Conservation (phyloP, 371 early-diverging fungal species). For the Paraphysoderma sedebokerense region DNA sequence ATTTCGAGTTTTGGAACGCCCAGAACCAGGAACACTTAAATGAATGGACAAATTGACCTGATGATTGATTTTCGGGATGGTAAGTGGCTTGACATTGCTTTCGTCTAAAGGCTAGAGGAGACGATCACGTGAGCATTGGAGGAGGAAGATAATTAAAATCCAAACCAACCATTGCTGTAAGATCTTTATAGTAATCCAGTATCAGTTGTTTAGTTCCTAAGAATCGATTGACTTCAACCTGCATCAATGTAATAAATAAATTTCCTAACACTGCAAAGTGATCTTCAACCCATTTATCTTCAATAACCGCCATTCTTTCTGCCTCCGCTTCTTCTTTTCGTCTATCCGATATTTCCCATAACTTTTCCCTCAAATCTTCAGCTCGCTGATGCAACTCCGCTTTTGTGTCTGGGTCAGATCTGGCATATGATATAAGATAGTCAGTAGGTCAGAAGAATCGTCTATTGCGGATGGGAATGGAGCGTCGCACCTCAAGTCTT, state of each 20-base stretch:
- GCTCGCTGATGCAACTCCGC: conserved; percentile 34
- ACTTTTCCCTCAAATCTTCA: conserved; percentile 29
- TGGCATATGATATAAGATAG: conserved; percentile 10
- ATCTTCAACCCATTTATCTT: conserved; percentile 34
- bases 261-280: conserved; percentile 23
- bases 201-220: conserved; percentile 16
- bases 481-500: conserved; percentile 19
- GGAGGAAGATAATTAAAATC: background rate
- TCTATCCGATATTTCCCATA: conserved; percentile 32
- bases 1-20: too few species aligned
- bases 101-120: too few species aligned
- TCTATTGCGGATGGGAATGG: background rate
- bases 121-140: background rate
- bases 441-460: background rate
- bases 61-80: too few species aligned
- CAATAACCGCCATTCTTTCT: conserved; percentile 23
- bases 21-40: too few species aligned
- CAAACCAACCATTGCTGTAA: background rate
- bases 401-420: conserved; percentile 31
- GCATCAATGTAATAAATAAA: conserved; percentile 25
- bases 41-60: too few species aligned
- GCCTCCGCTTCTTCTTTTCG: conserved; percentile 32
- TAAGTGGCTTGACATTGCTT: too few species aligned
- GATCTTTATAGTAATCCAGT: conserved; percentile 23
- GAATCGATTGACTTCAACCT: conserved; percentile 29